Evolutionary conservation across 2,329 filamentous ascomycete genomes (phyloP), one percentile per base, ranked within the genome.

Genomic region (Sporothrix variecibatus): DNA sequence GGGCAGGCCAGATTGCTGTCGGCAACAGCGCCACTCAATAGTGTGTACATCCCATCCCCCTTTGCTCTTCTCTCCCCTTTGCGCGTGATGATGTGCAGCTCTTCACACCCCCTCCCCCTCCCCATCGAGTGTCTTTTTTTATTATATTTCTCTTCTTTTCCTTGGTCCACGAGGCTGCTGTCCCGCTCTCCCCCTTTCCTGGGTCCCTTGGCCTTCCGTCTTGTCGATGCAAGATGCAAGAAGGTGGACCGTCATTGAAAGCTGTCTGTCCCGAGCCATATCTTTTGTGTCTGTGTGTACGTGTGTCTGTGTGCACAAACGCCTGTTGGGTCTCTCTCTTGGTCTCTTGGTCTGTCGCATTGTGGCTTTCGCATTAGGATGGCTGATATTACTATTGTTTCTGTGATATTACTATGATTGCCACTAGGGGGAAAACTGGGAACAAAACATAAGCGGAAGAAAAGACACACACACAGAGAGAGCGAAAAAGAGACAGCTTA

Each of bases 1-100:
- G 72, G 70, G n/a, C 72, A 71, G 38, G 68, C 38, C 46, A 53
- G 76, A 40, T 64, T 73, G 72, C 71, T 77, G 70, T 77, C 76
- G 3, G 71, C 75, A 34, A 76, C 76, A 43, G 74, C 75, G 38
- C 73, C 76, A 58, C 70, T 72, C 12, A 58, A 51, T 40, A 72
- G 76, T 76, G 53, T 53, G 75, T 77, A 64, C 28, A 26, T 20
- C 51, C 60, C 49, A 34, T 34, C 46, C 51, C 58, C 23, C 4
- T 51, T 56, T 17, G 40, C 23, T 20, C 31, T 69, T n/a, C 40
- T 9, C n/a, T 43, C 15, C 43, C 43, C 31, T 26, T 38, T 8
- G 38, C 26, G 53, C 56, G 65, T 62, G 31, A 43, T 67, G 38
- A 40, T 46, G 28, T 68, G 62, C 72, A 40, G 31, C n/a, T 31